Percentiles rank a stretch among this genome's conserved stretches.
Conservation (phyloP, 179 eudicot genomes). For the Sideroxylon spinosum region DNA sequence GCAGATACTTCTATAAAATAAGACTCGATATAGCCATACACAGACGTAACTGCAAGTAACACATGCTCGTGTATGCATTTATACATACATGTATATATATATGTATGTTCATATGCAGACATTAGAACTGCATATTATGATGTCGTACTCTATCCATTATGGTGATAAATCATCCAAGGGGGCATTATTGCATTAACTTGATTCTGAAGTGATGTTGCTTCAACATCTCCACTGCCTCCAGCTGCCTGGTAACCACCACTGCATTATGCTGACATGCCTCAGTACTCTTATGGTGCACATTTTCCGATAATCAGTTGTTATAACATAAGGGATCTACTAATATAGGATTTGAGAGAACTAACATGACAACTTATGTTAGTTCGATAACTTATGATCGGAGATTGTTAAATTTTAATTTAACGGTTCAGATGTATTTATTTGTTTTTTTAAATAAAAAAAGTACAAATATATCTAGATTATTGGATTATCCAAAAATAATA, state of each 20-base stretch:
- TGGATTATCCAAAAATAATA: too few relatives aligned
- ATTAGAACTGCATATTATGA: not conserved
- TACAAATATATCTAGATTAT: too few relatives aligned
- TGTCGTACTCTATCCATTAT: slow-evolving; percentile 1
- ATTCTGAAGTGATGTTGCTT: not conserved
- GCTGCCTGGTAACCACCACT: slow-evolving; percentile 11
- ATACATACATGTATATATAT: not conserved
- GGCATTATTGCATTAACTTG: slow-evolving; percentile 4
- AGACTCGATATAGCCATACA: not conserved
- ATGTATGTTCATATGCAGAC: not conserved
- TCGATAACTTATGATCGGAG: too few relatives aligned
- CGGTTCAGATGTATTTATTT: too few relatives aligned
- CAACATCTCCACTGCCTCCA: not conserved
- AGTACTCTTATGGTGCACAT: too few relatives aligned
- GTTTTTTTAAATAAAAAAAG: too few relatives aligned
- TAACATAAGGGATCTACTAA: too few relatives aligned
- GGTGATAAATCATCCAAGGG: slow-evolving; percentile 17
- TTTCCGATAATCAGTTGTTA: too few relatives aligned
- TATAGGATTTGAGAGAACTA: too few relatives aligned
- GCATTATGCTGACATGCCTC: not conserved
- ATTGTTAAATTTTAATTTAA: too few relatives aligned
- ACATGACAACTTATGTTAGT: too few relatives aligned
- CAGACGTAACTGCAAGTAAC: not conserved
- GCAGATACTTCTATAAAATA: not conserved
- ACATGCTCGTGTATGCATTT: not conserved